Base-by-base conservation (phyloP, 352 stramenopile genomes). In the Hyaloperonospora arabidopsidis region DNA sequence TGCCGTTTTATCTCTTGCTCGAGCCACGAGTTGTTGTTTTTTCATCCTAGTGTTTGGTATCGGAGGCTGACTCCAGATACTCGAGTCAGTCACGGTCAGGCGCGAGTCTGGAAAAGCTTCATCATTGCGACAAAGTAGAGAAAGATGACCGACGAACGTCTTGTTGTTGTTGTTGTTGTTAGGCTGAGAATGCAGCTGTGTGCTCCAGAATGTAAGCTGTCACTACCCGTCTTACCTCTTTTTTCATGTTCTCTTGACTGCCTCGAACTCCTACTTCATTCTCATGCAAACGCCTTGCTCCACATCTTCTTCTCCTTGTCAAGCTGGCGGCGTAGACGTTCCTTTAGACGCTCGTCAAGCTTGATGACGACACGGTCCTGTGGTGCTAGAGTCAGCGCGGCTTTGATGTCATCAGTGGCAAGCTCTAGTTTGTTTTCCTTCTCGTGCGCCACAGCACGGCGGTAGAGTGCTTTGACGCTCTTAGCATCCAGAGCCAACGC, bases 271-370 rank as follows among this genome's bases (percentile, higher is more conserved):
- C 25, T 32, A 28, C 46, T 36, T 22, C 13, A 14, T 47, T 40
- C 45, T 68, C 63, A 90, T 35, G 82, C 79, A 49, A 94, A 92
- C 28, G 81, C 84, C 62, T 86, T 86, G 63, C 61, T 79, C 82
- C 84, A 94, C 83, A 96, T 95, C 68, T 90, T 89, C 69, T 95
- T 95, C 60, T 93, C 83, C 71, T 87, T 93, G 57, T 93, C 81
- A 11, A 90, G 62, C 54, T 95, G 76, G 28, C 76, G 79, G 58
- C 86, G 86, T 34, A 80, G 57, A 48, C 80, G 58, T 41, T 79
- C 23, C 57, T 88, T 86, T 25, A 93, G 59, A 8, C 78, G 78
- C 35, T 89, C 76, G 49, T 91, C 70, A 8, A 94, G 68, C 57
- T 83, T 82, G 35, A 70, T 43, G 45, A 95, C 76, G 3, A 80